Conservation (phyloP, 805 yeast genomes). For the Lipomyces orientalis region DNA sequence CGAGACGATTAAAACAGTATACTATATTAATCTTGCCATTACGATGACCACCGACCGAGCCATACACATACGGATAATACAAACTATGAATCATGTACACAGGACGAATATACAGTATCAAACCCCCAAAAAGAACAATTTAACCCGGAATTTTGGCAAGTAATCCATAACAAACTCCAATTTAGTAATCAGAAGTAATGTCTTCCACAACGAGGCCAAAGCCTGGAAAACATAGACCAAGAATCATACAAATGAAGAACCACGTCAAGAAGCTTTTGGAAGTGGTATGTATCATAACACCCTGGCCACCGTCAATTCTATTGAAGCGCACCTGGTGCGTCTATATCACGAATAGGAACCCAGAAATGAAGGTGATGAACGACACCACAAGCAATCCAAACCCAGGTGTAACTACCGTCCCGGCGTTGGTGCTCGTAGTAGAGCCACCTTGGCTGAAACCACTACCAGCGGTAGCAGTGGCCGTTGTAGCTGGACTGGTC, state of each 20-base stretch:
- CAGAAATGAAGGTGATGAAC: slow-evolving; percentile 13
- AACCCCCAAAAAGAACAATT: neutral
- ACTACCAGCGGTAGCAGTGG: neutral
- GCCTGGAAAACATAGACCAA: neutral
- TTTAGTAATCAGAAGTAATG: neutral
- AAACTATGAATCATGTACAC: neutral
- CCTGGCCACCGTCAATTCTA: neutral
- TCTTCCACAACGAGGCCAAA: neutral
- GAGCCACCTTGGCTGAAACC: slow-evolving; percentile 14
- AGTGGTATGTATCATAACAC: neutral
- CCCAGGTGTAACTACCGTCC: slow-evolving; percentile 4
- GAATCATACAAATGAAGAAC: neutral
- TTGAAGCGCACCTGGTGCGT: neutral
- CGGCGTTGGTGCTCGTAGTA: slow-evolving; percentile 1
- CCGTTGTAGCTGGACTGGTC: neutral
- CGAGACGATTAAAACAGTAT: neutral
- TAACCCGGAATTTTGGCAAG: neutral
- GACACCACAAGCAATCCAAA: slow-evolving; percentile 15
- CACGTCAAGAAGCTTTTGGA: neutral
- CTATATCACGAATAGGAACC: slow-evolving; percentile 22
- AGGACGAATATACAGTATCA: neutral
- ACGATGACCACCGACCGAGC: neutral
- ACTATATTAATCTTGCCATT: neutral
- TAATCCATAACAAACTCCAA: slow-evolving; percentile 1
- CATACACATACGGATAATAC: neutral